Base-by-base conservation (phyloP, 805 yeast species). In the Candida khao-thaluensis region DNA sequence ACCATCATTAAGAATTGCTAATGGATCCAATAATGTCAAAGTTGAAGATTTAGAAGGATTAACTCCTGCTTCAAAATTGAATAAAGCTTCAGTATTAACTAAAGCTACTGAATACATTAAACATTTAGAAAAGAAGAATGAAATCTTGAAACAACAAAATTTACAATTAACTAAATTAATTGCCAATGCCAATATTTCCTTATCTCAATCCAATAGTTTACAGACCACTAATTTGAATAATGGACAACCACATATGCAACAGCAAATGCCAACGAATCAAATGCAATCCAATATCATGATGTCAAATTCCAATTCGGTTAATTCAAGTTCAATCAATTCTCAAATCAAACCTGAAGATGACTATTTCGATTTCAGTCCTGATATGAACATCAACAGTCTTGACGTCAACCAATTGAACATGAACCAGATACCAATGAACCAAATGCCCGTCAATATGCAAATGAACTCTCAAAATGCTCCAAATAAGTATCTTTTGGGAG, bases 91-190 rank as follows among this genome's bases (percentile, higher is more conserved):
- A 11, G 83, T 85, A 34, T 64, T 85, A 43, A 69, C 84, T 18
- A 85, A 85, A 52, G 86, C 91, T 1, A 79, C 85, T 3, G 93
- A 85, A 56, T 85, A 85, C 53, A 84, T 85, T 47, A 77, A 74
- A 48, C 90, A 84, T 58, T 67, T 85, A 57, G 89, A 85, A 48
- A 58, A 60, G 45, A 82, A 81, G 51, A 81, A 81, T 50, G 76
- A 71, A 2, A 35, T 56, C 1, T 66, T 81, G 46, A 62, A 52
- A 40, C 59, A 59, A 17, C 81, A 79, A 50, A 81, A 80, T 32
- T 23, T 47, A 36, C 60, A 62, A 45, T 52, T 69, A 49, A 62
- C 71, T 55, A 43, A 60, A 50, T 51, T 69, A 53, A 56, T 71
- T 29, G 54, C 54, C 37, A 55, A 56, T 25, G 63, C 66, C 15